Base-by-base conservation (phyloP, 2,329 filamentous ascomycete species). In the Dendrostoma leiphaemia region DNA sequence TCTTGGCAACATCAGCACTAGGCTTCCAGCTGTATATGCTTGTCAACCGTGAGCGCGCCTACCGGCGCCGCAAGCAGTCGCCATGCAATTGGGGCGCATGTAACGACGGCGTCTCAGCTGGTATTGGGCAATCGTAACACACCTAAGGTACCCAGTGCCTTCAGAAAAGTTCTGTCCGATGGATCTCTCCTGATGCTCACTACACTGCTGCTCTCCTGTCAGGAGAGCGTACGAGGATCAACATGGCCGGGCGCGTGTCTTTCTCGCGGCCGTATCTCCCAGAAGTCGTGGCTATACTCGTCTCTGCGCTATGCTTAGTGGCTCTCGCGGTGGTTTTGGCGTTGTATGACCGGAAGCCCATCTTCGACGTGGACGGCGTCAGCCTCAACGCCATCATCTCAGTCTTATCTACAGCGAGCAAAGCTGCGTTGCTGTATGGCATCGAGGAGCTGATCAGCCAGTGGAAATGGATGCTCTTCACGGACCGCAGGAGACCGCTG, bases 381-480 rank as follows among this genome's bases (percentile, higher is more conserved):
- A 55, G 40, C 9, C 32, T 55, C 2, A 51, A 47, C 34, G 19
- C 53, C 6, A 15, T 55, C 21, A 40, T 55, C 7, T 48, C 48
- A 5, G 40, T 55, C 13, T 34, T 55, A 13, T 51, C 53, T 4
- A 40, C 47, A 4, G 41, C 48, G 19, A 37, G 37, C 17, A 51
- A 51, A 4, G 48, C 48, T 10, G 38, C 45, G 1, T 10, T 55
- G 9, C 29, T 55, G 15, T 51, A 26, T 6, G 48, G 48, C 21
- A 29, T 47, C 21, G 23, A 21, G 21, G 48, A 48, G 26, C 38
- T 48, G 13, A 9, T 51, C 21, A 51, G 53, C 21, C 53, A 55
- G 41, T 51, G 53, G 53, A 47, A 51, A 21, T 51, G 53, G 48
- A 47, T 51, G 12, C 41, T 55, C 7, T 55, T 32, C 29, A 38